These are phyloP conservation scores for Sporothrix pseudoabietina DNA, from an alignment of 2,329 filamentous ascomycete species.

Conservation along the genomic window DNA sequence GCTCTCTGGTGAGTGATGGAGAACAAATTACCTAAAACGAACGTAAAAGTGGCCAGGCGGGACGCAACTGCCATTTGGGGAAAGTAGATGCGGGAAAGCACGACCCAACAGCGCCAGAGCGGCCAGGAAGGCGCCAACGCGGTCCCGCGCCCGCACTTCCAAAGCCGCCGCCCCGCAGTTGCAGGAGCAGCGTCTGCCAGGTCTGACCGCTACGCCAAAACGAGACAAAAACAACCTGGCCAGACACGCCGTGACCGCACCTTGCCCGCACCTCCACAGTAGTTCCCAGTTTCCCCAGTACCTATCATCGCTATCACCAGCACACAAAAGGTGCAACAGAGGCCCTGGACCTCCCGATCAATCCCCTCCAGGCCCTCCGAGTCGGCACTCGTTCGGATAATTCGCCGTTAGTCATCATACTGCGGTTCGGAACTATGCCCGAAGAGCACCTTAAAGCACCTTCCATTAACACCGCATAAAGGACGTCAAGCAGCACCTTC, in stretches of 20 bases:
- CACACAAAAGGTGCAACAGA: not conserved
- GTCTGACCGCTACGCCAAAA: conserved; percentile 9
- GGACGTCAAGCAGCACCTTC: conserved; percentile 10
- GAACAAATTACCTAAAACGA: conserved; percentile 17
- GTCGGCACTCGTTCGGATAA: conserved; percentile 31
- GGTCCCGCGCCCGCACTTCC: not conserved
- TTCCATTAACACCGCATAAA: conserved; percentile 23
- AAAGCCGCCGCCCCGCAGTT: not conserved
- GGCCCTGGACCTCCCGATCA: conserved; percentile 23
- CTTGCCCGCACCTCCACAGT: not conserved
- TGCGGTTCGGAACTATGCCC: conserved; percentile 13
- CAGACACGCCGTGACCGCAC: not conserved
- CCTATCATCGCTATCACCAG: not conserved
- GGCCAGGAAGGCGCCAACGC: not conserved
- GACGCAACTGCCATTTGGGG: conserved; percentile 25
- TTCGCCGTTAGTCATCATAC: conserved; percentile 20
- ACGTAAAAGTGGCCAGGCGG: conserved; percentile 20
- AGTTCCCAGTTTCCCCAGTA: not conserved
- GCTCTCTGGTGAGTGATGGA: not conserved
- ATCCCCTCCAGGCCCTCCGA: conserved; percentile 21
- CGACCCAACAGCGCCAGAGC: conserved; percentile 1
- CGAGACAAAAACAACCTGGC: conserved; percentile 17
- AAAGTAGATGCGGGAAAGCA: conserved; percentile 26
- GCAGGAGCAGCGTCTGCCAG: not conserved
- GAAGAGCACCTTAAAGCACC: not conserved